A percentile compares a stretch with the other conserved stretches of the same genome.
Evolutionary conservation across 2,329 filamentous ascomycete species (phyloP).

Genomic region (Beauveria medogensis): DNA sequence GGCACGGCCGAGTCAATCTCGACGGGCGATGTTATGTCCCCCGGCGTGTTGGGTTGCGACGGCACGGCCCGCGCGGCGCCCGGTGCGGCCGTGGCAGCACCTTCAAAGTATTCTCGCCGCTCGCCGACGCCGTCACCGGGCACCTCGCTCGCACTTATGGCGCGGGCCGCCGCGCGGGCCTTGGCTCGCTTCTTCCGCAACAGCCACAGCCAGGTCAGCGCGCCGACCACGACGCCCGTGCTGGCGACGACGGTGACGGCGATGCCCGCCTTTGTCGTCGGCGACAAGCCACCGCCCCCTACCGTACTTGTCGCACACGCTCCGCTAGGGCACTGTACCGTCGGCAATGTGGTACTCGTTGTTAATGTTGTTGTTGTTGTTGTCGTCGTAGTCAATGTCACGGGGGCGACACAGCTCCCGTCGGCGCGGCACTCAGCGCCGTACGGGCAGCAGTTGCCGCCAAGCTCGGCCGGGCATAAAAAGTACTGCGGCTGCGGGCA

Average conservation of each 20-base stretch:
- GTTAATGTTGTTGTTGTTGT: conserved; percentile 8
- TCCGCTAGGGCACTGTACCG: neutral
- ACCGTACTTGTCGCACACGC: too few species aligned
- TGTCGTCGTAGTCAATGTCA: conserved; percentile 13
- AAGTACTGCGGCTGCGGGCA: conserved; percentile 36
- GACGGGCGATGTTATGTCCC: conserved; percentile 42
- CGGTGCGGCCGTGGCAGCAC: conserved; percentile 18
- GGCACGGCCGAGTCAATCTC: conserved; percentile 40
- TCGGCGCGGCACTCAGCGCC: conserved; percentile 32
- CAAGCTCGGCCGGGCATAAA: conserved; percentile 34
- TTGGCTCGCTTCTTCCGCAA: conserved; percentile 23
- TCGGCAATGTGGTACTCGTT: neutral
- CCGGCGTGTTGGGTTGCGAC: conserved; percentile 36
- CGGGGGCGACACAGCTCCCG: conserved; percentile 28
- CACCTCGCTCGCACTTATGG: neutral
- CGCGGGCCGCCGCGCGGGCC: conserved; percentile 15
- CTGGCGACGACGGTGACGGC: conserved; percentile 43
- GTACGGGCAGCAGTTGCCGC: conserved; percentile 43
- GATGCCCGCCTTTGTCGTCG: conserved; percentile 49
- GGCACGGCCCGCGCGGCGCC: conserved; percentile 33
- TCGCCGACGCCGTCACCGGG: neutral
- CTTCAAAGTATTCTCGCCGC: conserved; percentile 30
- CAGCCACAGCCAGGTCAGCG: conserved; percentile 40
- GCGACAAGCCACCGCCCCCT: conserved; percentile 26
- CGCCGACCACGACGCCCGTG: conserved; percentile 33